Evolutionary conservation across 148 eudicot species (phyloP), one percentile per base, ranked within the genome.

Genomic region (Tetragonia tetragonoides): DNA sequence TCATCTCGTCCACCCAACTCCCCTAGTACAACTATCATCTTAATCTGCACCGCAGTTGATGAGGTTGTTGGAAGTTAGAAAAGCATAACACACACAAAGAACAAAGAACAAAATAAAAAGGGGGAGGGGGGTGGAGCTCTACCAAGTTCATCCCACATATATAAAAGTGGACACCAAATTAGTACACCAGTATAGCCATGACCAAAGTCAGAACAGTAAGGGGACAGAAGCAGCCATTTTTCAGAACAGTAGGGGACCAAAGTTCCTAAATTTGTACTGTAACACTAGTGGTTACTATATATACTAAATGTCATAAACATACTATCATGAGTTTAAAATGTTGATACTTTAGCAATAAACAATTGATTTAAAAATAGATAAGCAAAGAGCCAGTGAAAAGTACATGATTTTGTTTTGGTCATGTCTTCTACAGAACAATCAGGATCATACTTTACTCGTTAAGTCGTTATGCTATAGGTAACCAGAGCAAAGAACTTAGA

Each of bases 1-100:
- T 95, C 99, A 87, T 95, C 99, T 78, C 97, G 87, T 10, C 99
- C 99, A 81, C 99, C 99, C 83, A 95, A 90, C 82, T 95, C 99
- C 73, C 99, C 99, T 40, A 95, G 93, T 71, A 95, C 99, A 73
- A 93, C 99, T 5, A 95, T 84, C 99, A 95, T 90, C 84, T 95
- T 95, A 71, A 95, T 77, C 99, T 95, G 86, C 54, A 73, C 28
- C 24, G 57, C 51, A 79, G n/a, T 37, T 86, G 51, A 74, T 66
- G 42, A 69, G 67, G 21, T 79, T 42, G 64, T 82, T 39, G 61
- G 23, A 65, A 17, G 34, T 8, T 34, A 68, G 61, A 53, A 44
- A 64, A 18, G 18, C 21, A 49, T 9, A 49, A 10, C 53, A 9
- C 34, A 28, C 34, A 28, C 34, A 28, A 28, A 28, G 34, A 28